Evolutionary conservation across 306 rosid genomes (phyloP).

Genomic region (Luffa aegyptiaca): DNA sequence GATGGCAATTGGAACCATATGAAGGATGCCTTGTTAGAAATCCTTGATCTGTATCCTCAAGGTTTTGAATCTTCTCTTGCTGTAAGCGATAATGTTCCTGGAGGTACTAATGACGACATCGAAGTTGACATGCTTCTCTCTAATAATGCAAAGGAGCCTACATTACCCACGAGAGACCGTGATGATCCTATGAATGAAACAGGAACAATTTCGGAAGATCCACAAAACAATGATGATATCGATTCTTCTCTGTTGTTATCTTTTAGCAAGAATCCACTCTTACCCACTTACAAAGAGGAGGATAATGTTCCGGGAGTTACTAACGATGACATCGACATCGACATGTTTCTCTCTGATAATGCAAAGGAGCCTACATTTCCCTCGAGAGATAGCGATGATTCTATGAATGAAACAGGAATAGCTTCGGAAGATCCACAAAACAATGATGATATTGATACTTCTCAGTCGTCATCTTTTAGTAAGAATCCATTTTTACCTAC

Average conservation of each 20-base stretch:
- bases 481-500: conserved; percentile 4
- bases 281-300: neutral
- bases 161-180: neutral
- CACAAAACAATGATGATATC: neutral
- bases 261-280: neutral
- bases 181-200: neutral
- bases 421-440: neutral
- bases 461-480: neutral
- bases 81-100: neutral
- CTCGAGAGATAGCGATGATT: neutral
- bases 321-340: neutral
- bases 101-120: neutral
- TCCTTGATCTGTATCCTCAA: neutral
- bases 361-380: neutral
- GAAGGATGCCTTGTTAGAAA: conserved; percentile 6
- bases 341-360: neutral
- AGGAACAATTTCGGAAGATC: neutral
- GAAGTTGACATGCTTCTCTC: neutral
- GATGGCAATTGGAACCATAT: conserved; percentile 9
- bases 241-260: neutral
- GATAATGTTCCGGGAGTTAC: neutral
- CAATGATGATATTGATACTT: neutral
- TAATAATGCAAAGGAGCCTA: neutral
- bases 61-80: neutral
- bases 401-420: neutral